Conservation (phyloP, 305 asterid species). For the Fraxinus latifolia region DNA sequence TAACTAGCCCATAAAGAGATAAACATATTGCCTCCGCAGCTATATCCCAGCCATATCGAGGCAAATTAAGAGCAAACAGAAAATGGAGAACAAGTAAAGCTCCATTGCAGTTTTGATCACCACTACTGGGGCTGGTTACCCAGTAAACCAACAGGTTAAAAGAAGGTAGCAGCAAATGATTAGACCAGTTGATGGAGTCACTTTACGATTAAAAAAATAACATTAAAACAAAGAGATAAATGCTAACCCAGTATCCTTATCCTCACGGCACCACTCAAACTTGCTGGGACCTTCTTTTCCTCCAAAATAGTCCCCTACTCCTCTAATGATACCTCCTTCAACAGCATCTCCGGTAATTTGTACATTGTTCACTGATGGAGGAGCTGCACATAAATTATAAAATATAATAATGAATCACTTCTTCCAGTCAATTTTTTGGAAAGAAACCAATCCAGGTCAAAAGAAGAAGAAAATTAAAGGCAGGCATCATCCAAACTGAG, state of each 20-base stretch:
- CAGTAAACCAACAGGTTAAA: conserved; percentile 3
- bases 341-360: conserved; percentile 73
- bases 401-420: conserved; percentile 5
- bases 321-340: conserved; percentile 75
- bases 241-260: conserved; percentile 74
- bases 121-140: not conserved
- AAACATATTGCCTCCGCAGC: not conserved
- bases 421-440: not conserved
- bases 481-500: not conserved
- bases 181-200: conserved; percentile 22
- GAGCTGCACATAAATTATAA: conserved; percentile 60
- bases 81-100: not conserved
- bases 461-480: conserved; percentile 2
- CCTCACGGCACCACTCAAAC: conserved; percentile 89
- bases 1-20: conserved; percentile 1
- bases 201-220: conserved; percentile 16
- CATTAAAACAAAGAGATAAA: conserved; percentile 24
- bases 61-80: not conserved
- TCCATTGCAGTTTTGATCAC: not conserved
- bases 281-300: conserved; percentile 99
- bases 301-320: conserved; percentile 86
- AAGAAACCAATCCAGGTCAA: conserved; percentile 6
- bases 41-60: not conserved
- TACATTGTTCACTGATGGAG: conserved; percentile 84
- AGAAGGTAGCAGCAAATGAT: conserved; percentile 5